Percentiles rank a stretch among this genome's conserved stretches.
These are phyloP conservation scores for Aspergillus novoparasiticus DNA, from an alignment of 2,329 filamentous ascomycete genomes.

Conservation along the genomic window DNA sequence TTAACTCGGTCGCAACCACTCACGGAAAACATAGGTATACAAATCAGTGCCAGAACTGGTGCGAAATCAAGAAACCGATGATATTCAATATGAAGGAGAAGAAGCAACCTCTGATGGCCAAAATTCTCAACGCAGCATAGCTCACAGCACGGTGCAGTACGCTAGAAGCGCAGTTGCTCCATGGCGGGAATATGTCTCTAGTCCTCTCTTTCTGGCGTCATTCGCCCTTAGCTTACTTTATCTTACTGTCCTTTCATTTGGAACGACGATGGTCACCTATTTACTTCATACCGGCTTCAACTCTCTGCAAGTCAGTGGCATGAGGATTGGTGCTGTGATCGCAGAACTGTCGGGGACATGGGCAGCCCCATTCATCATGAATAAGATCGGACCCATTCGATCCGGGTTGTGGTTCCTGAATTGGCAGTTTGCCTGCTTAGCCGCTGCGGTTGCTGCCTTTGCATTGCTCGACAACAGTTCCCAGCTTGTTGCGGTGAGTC, in stretches of 20 bases:
- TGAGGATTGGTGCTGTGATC: constrained; percentile 50
- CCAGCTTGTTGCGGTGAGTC: constrained; percentile 46
- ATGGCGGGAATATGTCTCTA: constrained; percentile 32
- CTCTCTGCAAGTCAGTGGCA: constrained; percentile 50
- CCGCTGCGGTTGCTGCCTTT: constrained; percentile 49
- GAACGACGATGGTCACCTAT: constrained; percentile 59
- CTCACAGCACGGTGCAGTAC: not conserved
- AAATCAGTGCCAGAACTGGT: constrained; percentile 23
- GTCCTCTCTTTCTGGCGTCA: constrained; percentile 47
- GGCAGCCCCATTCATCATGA: constrained; percentile 54
- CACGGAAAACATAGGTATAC: constrained; percentile 19
- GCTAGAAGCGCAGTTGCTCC: constrained; percentile 16
- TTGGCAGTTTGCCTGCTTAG: constrained; percentile 65
- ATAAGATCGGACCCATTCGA: constrained; percentile 60
- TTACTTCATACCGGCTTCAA: constrained; percentile 54
- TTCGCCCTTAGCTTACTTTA: constrained; percentile 55
- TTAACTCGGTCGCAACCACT: not conserved
- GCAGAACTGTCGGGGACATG: constrained; percentile 59
- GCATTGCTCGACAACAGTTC: constrained; percentile 33
- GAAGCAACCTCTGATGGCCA: constrained; percentile 7
- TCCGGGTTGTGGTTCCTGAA: constrained; percentile 70
- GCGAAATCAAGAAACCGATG: constrained; percentile 1
- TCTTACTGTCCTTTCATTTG: constrained; percentile 58
- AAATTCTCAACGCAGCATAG: constrained; percentile 36
- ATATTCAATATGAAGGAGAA: not conserved